These are phyloP conservation scores for Lobosporangium transversale DNA, from an alignment of 192 early-diverging fungal species.

Conservation along the genomic window DNA sequence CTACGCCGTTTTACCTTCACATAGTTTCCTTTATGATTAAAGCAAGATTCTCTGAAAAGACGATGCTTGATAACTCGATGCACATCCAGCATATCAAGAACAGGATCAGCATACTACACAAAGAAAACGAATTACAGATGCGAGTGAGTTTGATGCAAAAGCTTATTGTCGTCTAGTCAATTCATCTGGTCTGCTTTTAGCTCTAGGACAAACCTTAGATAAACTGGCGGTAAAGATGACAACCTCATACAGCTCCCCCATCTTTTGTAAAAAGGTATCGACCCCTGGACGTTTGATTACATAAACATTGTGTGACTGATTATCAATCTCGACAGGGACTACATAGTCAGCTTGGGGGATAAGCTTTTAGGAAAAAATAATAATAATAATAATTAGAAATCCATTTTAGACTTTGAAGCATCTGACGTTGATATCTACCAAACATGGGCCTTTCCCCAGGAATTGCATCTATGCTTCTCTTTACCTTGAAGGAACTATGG, in stretches of 20 bases:
- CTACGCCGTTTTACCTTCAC: slow-evolving; percentile 91
- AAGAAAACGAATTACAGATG: neutral
- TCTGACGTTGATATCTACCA: too few relatives aligned
- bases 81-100: slow-evolving; percentile 91
- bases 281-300: slow-evolving; percentile 97
- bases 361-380: slow-evolving; percentile 29
- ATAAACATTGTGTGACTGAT: slow-evolving; percentile 91
- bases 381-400: too few relatives aligned
- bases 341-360: slow-evolving; percentile 85
- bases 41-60: slow-evolving; percentile 96
- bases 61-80: slow-evolving; percentile 88
- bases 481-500: slow-evolving; percentile 93
- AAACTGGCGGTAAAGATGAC: slow-evolving; percentile 97
- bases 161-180: neutral
- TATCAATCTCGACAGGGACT: slow-evolving; percentile 94
- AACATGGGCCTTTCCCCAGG: too few relatives aligned
- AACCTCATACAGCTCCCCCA: slow-evolving; percentile 91
- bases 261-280: slow-evolving; percentile 86
- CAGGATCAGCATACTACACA: slow-evolving; percentile 95
- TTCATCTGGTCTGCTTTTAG: neutral
- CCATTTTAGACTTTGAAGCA: too few relatives aligned
- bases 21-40: slow-evolving; percentile 95
- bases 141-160: too few relatives aligned
- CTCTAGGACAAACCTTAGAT: slow-evolving; percentile 68
- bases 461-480: too few relatives aligned